Evolutionary conservation across 2,329 filamentous ascomycete species (phyloP).

Genomic region (Hortaea sp.): DNA sequence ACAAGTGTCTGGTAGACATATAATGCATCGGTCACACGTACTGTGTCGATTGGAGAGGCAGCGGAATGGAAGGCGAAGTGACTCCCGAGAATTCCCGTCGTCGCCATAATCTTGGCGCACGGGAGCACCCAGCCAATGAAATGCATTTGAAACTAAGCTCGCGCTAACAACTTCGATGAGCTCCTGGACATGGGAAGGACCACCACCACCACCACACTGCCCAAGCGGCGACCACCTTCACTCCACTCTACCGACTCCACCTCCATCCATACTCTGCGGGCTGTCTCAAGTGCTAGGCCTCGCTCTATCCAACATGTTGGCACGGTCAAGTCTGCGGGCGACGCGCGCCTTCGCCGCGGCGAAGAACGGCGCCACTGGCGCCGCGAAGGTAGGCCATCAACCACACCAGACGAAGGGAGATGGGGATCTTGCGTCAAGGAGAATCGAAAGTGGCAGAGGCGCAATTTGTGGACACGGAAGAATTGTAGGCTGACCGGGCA

Average conservation of each 20-base stretch:
- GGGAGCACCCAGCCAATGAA: neutral
- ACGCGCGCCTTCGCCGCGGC: conserved; percentile 79
- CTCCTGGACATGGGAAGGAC: neutral
- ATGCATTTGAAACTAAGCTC: neutral
- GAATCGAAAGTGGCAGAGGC: no score
- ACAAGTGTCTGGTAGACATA: no score
- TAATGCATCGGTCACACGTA: no score
- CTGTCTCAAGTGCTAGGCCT: conserved; percentile 24
- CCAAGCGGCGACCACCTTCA: neutral
- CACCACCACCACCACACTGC: neutral
- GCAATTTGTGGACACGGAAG: neutral
- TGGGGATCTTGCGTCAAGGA: no score
- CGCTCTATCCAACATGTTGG: conserved; percentile 62
- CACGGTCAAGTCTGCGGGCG: conserved; percentile 81
- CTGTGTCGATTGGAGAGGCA: no score
- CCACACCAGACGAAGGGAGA: neutral
- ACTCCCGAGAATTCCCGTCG: neutral
- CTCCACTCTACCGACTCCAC: neutral
- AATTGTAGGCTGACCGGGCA: conserved; percentile 11
- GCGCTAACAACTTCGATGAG: neutral
- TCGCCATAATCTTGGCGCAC: neutral
- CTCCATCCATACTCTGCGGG: neutral
- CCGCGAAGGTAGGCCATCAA: conserved; percentile 33
- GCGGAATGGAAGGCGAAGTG: no score
- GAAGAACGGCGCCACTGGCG: conserved; percentile 45